Percentiles rank a stretch among this genome's conserved stretches.
Conservation (phyloP, 164 flowering plant species). For the Berberis thunbergii region DNA sequence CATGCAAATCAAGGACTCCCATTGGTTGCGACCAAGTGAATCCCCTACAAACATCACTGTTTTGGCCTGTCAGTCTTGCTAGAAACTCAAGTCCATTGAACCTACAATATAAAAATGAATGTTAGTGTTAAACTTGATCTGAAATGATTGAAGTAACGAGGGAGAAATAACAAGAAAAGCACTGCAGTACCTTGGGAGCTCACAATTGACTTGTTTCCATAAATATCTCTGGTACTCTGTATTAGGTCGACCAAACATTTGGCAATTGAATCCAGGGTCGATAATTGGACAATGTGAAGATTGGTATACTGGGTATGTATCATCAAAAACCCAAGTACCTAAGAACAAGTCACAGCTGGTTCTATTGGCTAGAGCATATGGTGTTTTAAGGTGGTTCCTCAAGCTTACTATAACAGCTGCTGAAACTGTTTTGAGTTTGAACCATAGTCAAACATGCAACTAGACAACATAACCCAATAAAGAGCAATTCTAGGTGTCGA, state of each 20-base stretch:
- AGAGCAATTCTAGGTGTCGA: too few species aligned
- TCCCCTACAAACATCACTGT: slow-evolving; percentile 82
- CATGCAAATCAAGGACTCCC: slow-evolving; percentile 84
- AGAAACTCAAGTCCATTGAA: slow-evolving; percentile 59
- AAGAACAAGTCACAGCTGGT: slow-evolving; percentile 44
- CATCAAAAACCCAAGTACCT: slow-evolving; percentile 69
- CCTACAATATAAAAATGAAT: slow-evolving; percentile 18
- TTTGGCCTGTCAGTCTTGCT: slow-evolving; percentile 51
- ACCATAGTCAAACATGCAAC: slow-evolving; percentile 7
- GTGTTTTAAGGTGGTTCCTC: slow-evolving; percentile 28
- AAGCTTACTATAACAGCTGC: slow-evolving; percentile 34
- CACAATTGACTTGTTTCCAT: slow-evolving; percentile 67
- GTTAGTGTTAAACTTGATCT: too few species aligned
- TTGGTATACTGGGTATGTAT: slow-evolving; percentile 44
- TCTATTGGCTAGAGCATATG: slow-evolving; percentile 31
- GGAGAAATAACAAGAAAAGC: not conserved
- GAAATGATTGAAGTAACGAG: too few species aligned
- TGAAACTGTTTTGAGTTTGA: slow-evolving; percentile 16
- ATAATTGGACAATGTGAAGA: slow-evolving; percentile 48
- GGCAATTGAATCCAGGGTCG: slow-evolving; percentile 71
- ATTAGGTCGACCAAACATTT: slow-evolving; percentile 68
- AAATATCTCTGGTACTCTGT: slow-evolving; percentile 56
- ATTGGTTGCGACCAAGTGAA: slow-evolving; percentile 72
- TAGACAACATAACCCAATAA: slow-evolving; percentile 1
- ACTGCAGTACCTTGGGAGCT: slow-evolving; percentile 45